These are phyloP conservation scores for Metschnikowia proteae DNA, from an alignment of 805 yeast genomes.

Conservation along the genomic window DNA sequence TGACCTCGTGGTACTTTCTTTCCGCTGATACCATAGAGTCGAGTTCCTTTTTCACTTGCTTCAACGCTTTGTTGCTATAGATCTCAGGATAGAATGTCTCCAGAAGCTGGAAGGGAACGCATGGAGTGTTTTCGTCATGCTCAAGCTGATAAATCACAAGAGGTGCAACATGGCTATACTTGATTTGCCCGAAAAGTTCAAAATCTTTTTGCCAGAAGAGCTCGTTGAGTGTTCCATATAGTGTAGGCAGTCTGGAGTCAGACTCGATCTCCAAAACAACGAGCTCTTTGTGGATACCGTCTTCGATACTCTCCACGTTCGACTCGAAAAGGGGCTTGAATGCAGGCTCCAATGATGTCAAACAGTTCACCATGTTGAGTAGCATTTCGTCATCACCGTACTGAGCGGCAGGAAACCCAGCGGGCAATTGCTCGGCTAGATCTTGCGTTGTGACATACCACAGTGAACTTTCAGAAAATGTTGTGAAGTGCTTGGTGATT, in stretches of 20 bases:
- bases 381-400: constrained; percentile 23
- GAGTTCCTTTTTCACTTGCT: constrained; percentile 20
- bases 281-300: constrained; percentile 23
- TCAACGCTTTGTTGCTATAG: constrained; percentile 24
- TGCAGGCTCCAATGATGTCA: constrained; percentile 15
- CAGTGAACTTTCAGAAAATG: constrained; percentile 10
- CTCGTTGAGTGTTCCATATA: constrained; percentile 33
- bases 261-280: constrained; percentile 31
- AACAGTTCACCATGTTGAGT: constrained; percentile 14
- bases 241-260: constrained; percentile 23
- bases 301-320: constrained; percentile 26
- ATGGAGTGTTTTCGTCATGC: constrained; percentile 24
- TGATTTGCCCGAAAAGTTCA: constrained; percentile 26
- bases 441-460: constrained; percentile 22
- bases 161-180: constrained; percentile 27
- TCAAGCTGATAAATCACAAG: constrained; percentile 28
- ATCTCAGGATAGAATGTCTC: constrained; percentile 36
- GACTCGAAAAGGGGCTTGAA: constrained; percentile 22
- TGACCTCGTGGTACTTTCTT: constrained; percentile 18
- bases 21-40: constrained; percentile 15
- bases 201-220: constrained; percentile 36
- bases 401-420: constrained; percentile 17
- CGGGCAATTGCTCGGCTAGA: constrained; percentile 18
- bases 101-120: constrained; percentile 23
- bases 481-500: constrained; percentile 18